Evolutionary conservation across 805 yeast genomes (phyloP).

Genomic region (Kodamaea leandrae): DNA sequence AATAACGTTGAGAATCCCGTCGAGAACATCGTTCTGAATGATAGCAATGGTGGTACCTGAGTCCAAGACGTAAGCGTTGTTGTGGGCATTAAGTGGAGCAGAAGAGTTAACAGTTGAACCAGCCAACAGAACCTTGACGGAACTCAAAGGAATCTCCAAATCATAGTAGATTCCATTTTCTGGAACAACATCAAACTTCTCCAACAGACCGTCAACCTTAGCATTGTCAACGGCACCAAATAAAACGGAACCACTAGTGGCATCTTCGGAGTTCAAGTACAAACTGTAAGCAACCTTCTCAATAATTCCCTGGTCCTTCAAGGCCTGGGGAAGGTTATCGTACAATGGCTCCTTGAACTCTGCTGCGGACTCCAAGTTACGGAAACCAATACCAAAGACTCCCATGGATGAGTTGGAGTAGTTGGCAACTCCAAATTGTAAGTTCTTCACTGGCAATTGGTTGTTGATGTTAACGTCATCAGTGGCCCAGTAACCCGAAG

Average conservation of each 20-base stretch:
- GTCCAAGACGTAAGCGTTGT: slow-evolving; percentile 47
- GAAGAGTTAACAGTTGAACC: background rate
- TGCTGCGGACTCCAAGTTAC: slow-evolving; percentile 12
- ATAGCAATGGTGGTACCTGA: slow-evolving; percentile 55
- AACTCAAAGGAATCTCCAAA: slow-evolving; percentile 20
- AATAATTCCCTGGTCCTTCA: slow-evolving; percentile 29
- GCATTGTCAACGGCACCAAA: slow-evolving; percentile 33
- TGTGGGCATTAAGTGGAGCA: slow-evolving; percentile 6
- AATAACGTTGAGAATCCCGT: slow-evolving; percentile 3
- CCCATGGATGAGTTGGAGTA: slow-evolving; percentile 16
- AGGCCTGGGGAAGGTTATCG: slow-evolving; percentile 27
- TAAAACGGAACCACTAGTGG: slow-evolving; percentile 21
- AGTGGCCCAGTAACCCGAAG: slow-evolving; percentile 48
- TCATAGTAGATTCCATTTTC: slow-evolving; percentile 12
- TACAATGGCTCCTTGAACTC: slow-evolving; percentile 29
- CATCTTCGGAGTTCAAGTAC: slow-evolving; percentile 19
- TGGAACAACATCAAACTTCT: slow-evolving; percentile 19
- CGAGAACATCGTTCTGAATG: slow-evolving; percentile 31
- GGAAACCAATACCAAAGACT: slow-evolving; percentile 20
- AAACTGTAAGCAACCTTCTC: slow-evolving; percentile 23
- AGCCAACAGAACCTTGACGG: background rate
- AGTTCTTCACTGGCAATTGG: slow-evolving; percentile 9
- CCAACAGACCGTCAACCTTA: slow-evolving; percentile 19
- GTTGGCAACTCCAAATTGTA: slow-evolving; percentile 18
- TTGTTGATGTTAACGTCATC: slow-evolving; percentile 19